A percentile compares a stretch with the other conserved stretches of the same genome.
These are phyloP conservation scores for Hemileccinum impolitum DNA, from an alignment of 768 basidiomycete species.

Conservation along the genomic window DNA sequence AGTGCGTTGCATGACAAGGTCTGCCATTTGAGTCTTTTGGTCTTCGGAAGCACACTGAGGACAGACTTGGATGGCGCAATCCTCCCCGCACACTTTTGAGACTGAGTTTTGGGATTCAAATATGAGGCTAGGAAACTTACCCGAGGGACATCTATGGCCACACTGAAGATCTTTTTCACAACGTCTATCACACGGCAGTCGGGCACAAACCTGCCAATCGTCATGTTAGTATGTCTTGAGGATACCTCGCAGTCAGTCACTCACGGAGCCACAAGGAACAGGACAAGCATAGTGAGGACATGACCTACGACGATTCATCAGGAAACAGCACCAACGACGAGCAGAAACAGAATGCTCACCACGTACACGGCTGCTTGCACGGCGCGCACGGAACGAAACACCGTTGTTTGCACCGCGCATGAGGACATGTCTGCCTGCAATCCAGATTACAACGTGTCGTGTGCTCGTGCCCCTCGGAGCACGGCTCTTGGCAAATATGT, in stretches of 20 bases:
- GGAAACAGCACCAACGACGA: neutral
- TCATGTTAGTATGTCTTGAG: neutral
- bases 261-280: conserved; percentile 66
- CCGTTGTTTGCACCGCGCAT: conserved; percentile 43
- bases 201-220: conserved; percentile 50
- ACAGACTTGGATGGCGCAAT: conserved; percentile 55
- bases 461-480: conserved; percentile 50
- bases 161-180: conserved; percentile 51
- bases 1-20: conserved; percentile 52
- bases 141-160: conserved; percentile 65
- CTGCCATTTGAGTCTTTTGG: conserved; percentile 45
- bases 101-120: neutral
- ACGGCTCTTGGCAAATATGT: conserved; percentile 48
- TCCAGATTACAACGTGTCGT: conserved; percentile 40
- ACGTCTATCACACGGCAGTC: conserved; percentile 58
- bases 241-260: conserved; percentile 19
- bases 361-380: conserved; percentile 59
- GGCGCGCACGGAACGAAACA: conserved; percentile 59
- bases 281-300: conserved; percentile 56
- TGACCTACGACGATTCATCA: conserved; percentile 33
- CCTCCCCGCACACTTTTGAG: conserved; percentile 61
- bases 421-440: conserved; percentile 55
- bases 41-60: conserved; percentile 43
- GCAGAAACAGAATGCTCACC: conserved; percentile 36
- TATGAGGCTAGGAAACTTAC: conserved; percentile 31